These are phyloP conservation scores for Fraxinus sp. DNA, from an alignment of 305 asterid species.

Conservation along the genomic window DNA sequence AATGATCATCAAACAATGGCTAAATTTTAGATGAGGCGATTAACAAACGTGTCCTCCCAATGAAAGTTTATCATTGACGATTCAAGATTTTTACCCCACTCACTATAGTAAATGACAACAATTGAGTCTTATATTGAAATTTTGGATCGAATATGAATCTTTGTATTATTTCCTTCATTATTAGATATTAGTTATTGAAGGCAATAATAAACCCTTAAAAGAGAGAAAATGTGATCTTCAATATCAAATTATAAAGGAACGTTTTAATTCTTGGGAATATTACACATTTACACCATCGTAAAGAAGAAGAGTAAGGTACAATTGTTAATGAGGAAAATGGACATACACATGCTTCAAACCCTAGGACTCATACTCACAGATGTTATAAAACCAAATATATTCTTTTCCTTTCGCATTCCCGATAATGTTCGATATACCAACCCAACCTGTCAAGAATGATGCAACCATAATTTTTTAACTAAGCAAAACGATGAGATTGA, in stretches of 20 bases:
- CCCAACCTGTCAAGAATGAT: conserved; percentile 47
- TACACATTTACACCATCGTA: conserved; percentile 1
- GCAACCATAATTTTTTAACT: background rate
- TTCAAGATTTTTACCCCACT: no score
- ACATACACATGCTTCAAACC: conserved; percentile 19
- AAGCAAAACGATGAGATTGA: background rate
- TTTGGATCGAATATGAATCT: background rate
- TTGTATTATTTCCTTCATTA: background rate
- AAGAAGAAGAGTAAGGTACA: background rate
- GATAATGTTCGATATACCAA: conserved; percentile 54
- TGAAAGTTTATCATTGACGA: no score
- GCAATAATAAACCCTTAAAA: background rate
- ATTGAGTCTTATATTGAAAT: background rate
- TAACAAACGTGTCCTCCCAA: no score
- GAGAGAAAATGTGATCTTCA: background rate
- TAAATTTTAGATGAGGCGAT: background rate
- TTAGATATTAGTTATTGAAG: background rate
- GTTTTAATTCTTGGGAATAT: background rate
- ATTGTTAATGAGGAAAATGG: background rate
- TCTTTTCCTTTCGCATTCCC: conserved; percentile 36
- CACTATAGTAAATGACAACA: no score
- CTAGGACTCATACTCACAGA: conserved; percentile 40
- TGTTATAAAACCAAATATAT: conserved; percentile 53
- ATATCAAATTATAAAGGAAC: background rate
- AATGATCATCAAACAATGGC: no score